These are phyloP conservation scores for Vickermania ingenoplastis DNA, from an alignment of 208 protist species.

Conservation along the genomic window DNA sequence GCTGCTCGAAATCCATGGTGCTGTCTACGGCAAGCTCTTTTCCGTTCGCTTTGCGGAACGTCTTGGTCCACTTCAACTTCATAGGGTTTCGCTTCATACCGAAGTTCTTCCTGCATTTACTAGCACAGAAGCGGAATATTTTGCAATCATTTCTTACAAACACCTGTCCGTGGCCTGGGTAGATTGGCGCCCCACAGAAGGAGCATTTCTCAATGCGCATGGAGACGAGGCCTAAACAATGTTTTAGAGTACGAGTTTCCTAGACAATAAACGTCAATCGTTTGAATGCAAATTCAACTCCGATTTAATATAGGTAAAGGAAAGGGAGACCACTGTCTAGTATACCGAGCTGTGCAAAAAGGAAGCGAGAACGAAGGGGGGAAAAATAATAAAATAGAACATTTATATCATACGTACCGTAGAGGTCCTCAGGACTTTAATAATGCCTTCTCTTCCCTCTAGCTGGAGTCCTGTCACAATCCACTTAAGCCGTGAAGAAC, in stretches of 20 bases:
- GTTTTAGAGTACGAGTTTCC: neutral
- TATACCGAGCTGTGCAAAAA: too few relatives aligned
- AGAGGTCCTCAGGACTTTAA: too few relatives aligned
- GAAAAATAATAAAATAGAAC: too few relatives aligned
- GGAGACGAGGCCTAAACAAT: neutral
- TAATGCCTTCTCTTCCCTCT: too few relatives aligned
- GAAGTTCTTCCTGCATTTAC: slow-evolving; percentile 99
- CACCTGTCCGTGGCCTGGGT: slow-evolving; percentile 98
- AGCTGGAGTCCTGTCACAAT: too few relatives aligned
- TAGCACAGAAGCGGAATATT: slow-evolving; percentile 95
- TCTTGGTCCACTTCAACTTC: slow-evolving; percentile 99
- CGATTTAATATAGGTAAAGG: too few relatives aligned
- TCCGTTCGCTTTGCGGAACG: slow-evolving; percentile 94
- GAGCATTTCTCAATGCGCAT: slow-evolving; percentile 98
- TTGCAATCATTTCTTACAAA: slow-evolving; percentile 99
- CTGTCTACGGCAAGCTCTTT: slow-evolving; percentile 98
- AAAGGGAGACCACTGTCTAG: too few relatives aligned
- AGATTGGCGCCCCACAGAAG: slow-evolving; percentile 96
- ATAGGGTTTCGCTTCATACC: slow-evolving; percentile 99
- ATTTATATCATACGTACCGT: too few relatives aligned
- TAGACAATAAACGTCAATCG: neutral
- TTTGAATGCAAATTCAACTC: neutral
- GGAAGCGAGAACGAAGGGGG: too few relatives aligned
- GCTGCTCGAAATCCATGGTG: slow-evolving; percentile 99
- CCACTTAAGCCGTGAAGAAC: too few relatives aligned